Base-by-base conservation (phyloP, 2,329 filamentous ascomycete species). In the Sporothrix pallida region DNA sequence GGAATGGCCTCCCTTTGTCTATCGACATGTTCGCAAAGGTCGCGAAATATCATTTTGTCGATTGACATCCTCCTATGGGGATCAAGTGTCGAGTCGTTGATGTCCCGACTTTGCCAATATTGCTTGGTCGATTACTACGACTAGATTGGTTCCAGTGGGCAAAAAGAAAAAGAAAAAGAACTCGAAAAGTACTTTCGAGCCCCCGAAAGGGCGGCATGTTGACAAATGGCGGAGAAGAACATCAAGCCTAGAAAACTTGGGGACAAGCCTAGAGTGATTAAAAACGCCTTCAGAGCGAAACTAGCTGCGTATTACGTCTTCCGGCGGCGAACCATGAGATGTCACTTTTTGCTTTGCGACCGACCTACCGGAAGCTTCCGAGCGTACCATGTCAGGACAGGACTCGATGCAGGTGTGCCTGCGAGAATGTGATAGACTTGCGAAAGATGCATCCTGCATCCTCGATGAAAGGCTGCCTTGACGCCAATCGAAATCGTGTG, bases 81-180 rank as follows among this genome's bases (percentile, higher is more conserved):
- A 37, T 37, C 31, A 3, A 37, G 5, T 3, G 7, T 37, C 31
- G 7, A 37, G 31, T 37, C 31, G 23, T 37, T 5, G 31, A 31
- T 31, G 31, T 31, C 31, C 31, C 31, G 31, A 7, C 31, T 37
- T 31, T 15, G 54, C 20, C 10, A 31, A 58, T 31, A 15, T 7
- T 37, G 31, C 10, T 20, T 58, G 54, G 60, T 31, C 31, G 60
- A 65, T 62, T 62, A 62, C 58, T 62, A 62, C 58, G 58, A 62
- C 13, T n/a, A 58, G 26, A 15, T 37, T 62, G 58, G 17, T 17
- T 62, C 15, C 13, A 37, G 26, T 9, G 58, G 26, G 58, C 58
- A 65, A 65, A 46, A 65, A 23, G 60, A 46, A 65, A 46, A 65
- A 23, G 60, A 46, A 60, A 13, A 26, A 60, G 17, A n/a, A 20